phyloP scores from a whole-genome alignment of 768 basidiomycete genomes.

The Amanita jacksonii region DNA sequence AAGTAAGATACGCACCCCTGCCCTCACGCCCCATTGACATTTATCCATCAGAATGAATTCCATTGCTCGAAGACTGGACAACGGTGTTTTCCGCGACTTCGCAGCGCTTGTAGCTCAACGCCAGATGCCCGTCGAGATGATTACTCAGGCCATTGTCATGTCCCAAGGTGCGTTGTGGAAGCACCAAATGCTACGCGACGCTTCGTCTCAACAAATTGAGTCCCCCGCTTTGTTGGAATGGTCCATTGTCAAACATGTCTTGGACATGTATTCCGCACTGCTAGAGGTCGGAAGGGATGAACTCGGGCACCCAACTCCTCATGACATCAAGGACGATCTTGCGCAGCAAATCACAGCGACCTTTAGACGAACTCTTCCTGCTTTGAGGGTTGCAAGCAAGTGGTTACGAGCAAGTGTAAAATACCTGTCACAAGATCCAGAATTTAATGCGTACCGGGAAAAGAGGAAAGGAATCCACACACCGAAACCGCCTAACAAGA shows the following conservation, averaged over 20 bases:
- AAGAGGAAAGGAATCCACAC: slow-evolving; percentile 5
- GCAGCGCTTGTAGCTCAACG: slow-evolving; percentile 54
- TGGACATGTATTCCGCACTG: slow-evolving; percentile 54
- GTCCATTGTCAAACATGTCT: slow-evolving; percentile 55
- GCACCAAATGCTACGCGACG: slow-evolving; percentile 61
- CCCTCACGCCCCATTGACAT: slow-evolving; percentile 2
- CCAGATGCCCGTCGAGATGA: slow-evolving; percentile 62
- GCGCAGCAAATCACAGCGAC: slow-evolving; percentile 80
- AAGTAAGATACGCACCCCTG: slow-evolving; percentile 34
- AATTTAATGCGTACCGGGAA: slow-evolving; percentile 24
- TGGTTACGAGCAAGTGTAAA: slow-evolving; percentile 78
- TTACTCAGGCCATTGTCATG: slow-evolving; percentile 64
- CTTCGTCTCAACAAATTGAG: slow-evolving; percentile 20
- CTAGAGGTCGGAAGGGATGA: slow-evolving; percentile 58
- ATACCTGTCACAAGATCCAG: slow-evolving; percentile 45
- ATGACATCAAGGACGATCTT: slow-evolving; percentile 49
- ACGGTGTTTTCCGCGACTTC: slow-evolving; percentile 48
- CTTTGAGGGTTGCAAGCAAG: slow-evolving; percentile 78
- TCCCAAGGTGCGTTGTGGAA: slow-evolving; percentile 81
- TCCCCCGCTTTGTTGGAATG: slow-evolving; percentile 43
- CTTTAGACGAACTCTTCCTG: slow-evolving; percentile 79
- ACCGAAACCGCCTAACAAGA: slow-evolving; percentile 20
- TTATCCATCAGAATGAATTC: slow-evolving; percentile 42
- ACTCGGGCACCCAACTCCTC: slow-evolving; percentile 44
- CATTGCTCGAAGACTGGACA: slow-evolving; percentile 34